Percentiles rank a stretch among this genome's conserved stretches.
These are phyloP conservation scores for Cylindrodendrum hubeiense DNA, from an alignment of 2,329 filamentous ascomycete species.

Conservation along the genomic window DNA sequence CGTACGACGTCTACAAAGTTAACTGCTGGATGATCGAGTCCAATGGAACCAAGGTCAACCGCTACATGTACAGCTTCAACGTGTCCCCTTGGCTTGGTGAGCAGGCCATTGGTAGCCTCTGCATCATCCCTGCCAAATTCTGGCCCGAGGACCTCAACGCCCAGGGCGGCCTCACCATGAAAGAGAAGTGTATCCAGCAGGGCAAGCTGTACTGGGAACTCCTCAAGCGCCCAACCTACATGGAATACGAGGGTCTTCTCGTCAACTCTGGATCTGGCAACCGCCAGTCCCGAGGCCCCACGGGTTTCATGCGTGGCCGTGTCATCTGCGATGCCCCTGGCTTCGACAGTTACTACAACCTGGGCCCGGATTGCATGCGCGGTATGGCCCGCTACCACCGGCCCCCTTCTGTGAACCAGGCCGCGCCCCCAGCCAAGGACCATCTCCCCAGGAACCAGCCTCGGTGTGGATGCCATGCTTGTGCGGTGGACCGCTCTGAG, in stretches of 20 bases:
- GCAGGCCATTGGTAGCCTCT: constrained; percentile 55
- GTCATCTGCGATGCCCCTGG: constrained; percentile 59
- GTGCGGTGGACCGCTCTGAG: constrained; percentile 39
- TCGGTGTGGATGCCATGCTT: constrained; percentile 57
- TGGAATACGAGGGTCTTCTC: constrained; percentile 59
- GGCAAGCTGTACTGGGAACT: constrained; percentile 63
- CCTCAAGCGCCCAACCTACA: constrained; percentile 58
- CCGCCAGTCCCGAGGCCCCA: constrained; percentile 45
- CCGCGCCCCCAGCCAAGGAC: constrained; percentile 43
- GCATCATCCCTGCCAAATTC: constrained; percentile 57
- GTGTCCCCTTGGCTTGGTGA: constrained; percentile 58
- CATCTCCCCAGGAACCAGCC: constrained; percentile 56
- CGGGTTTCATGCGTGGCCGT: constrained; percentile 54
- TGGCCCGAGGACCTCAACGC: constrained; percentile 53
- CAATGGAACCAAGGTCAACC: constrained; percentile 48
- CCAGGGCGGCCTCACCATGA: constrained; percentile 48
- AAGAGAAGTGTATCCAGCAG: constrained; percentile 53
- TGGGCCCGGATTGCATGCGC: constrained; percentile 39
- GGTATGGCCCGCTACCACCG: constrained; percentile 31
- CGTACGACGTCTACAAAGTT: constrained; percentile 45
- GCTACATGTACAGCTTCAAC: constrained; percentile 52
- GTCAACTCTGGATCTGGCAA: constrained; percentile 46
- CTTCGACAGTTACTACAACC: constrained; percentile 50
- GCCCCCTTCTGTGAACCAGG: constrained; percentile 24
- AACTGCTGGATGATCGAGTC: constrained; percentile 58